Evolutionary conservation across 345 rosid genomes (phyloP).

Genomic region (Rhodomyrtus tomentosa): DNA sequence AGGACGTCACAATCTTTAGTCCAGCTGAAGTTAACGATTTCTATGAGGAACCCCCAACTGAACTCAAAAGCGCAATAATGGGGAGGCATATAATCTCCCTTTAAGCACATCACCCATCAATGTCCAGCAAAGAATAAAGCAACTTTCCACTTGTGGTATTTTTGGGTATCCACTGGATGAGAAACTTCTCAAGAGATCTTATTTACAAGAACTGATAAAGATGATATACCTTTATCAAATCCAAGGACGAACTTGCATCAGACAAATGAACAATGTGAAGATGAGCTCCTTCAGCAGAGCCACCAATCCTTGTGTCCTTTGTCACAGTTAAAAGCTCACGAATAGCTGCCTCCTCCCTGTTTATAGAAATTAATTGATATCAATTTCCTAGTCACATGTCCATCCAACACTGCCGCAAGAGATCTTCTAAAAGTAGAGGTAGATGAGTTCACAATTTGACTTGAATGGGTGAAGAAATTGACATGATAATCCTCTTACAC

Average conservation of each 20-base stretch:
- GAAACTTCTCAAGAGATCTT: not conserved
- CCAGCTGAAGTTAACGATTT: not conserved
- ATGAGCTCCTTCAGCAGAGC: constrained; percentile 86
- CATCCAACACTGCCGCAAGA: not conserved
- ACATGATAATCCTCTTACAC: not conserved
- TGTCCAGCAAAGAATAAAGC: not conserved
- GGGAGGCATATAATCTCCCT: not conserved
- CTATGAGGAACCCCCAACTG: not conserved
- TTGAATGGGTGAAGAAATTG: not conserved
- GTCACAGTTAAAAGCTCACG: constrained; percentile 55
- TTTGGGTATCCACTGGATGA: not conserved
- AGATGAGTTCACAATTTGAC: not conserved
- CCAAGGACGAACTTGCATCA: constrained; percentile 72
- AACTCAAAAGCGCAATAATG: not conserved
- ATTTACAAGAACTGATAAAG: not conserved
- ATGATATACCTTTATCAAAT: constrained; percentile 55
- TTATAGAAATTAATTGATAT: not conserved
- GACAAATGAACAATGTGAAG: constrained; percentile 90
- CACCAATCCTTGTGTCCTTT: constrained; percentile 58
- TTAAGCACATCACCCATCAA: not conserved
- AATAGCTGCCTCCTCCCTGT: constrained; percentile 91
- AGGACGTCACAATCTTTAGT: not conserved
- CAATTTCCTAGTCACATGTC: not conserved
- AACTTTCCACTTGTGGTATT: not conserved
- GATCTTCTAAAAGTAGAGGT: not conserved